Evolutionary conservation across 345 rosid genomes (phyloP).

Genomic region (Dipteronia sinensis): DNA sequence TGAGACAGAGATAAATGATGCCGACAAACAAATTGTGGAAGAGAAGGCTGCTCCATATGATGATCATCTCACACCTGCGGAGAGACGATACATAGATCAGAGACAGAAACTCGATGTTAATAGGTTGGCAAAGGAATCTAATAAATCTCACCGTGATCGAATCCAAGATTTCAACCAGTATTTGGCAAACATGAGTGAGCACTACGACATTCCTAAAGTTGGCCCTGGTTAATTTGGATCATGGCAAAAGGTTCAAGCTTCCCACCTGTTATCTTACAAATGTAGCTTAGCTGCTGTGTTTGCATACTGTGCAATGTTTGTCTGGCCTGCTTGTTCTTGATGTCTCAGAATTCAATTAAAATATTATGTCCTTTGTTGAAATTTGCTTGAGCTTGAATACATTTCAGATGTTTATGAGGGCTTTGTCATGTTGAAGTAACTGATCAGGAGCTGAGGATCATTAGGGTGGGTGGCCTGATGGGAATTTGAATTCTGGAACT

Average conservation of each 20-base stretch:
- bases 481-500: too few species aligned
- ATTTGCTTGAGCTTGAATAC: too few species aligned
- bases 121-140: constrained; percentile 60
- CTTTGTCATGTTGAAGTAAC: too few species aligned
- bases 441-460: too few species aligned
- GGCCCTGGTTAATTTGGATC: constrained; percentile 63
- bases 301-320: not conserved
- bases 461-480: too few species aligned
- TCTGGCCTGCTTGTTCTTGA: not conserved
- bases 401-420: too few species aligned
- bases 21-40: constrained; percentile 38
- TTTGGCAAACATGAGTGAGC: constrained; percentile 72
- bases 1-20: constrained; percentile 36
- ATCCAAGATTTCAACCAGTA: constrained; percentile 72
- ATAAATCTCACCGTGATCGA: constrained; percentile 63
- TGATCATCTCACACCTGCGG: constrained; percentile 54
- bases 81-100: constrained; percentile 59
- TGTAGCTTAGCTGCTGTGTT: not conserved
- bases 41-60: constrained; percentile 38
- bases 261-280: not conserved
- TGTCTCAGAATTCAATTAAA: not conserved
- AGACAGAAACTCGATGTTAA: constrained; percentile 50
- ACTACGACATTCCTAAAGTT: constrained; percentile 75
- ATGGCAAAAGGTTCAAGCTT: not conserved
- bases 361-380: not conserved